Evolutionary conservation across 257 asterid species (phyloP), one percentile per base, ranked within the genome.

Genomic region (Henckelia pumila): DNA sequence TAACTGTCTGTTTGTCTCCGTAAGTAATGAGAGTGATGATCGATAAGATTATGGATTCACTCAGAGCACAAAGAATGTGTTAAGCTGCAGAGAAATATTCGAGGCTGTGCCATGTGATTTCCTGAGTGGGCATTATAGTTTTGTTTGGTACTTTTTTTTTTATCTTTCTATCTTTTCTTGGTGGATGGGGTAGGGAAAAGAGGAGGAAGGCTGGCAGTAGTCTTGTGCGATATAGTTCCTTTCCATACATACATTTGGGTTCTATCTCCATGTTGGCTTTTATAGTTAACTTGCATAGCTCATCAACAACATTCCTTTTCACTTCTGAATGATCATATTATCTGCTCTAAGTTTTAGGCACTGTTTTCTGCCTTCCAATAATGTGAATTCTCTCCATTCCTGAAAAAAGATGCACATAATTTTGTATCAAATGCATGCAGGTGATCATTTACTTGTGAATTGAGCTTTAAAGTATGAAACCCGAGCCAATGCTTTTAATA

Each of bases 361-460:
- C 47, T 35, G 16, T 35, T 35, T 35, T 35, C 16, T 35, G 1
- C 50, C 6, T 40, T 40, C 19, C 50, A 40, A 40, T 40, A 40
- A 13, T 14, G 50, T 11, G 50, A 40, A 40, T 40, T 1, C n/a
- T 40, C 50, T 3, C 17, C 17, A 11, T 40, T 13, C 6, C 16
- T 40, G 50, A 16, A 14, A 14, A 44, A 44, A 44, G 53, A 44
- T 44, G 53, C 53, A 44, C 53, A 44, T 40, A 44, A 44, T 44
- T 44, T 37, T 37, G 49, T 13, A 37, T 37, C 49, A 11, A 44
- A 44, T 44, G 53, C 1, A 13, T 7, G 4, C 53, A 14, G 20
- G 10, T 70, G 67, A 35, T 59, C 62, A 17, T 72, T 52, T 58
- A 67, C 63, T 40, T 59, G 40, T 35, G 49, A 53, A 17, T 23